Conservation (phyloP, 768 basidiomycete genomes). For the Mycena latifolia region DNA sequence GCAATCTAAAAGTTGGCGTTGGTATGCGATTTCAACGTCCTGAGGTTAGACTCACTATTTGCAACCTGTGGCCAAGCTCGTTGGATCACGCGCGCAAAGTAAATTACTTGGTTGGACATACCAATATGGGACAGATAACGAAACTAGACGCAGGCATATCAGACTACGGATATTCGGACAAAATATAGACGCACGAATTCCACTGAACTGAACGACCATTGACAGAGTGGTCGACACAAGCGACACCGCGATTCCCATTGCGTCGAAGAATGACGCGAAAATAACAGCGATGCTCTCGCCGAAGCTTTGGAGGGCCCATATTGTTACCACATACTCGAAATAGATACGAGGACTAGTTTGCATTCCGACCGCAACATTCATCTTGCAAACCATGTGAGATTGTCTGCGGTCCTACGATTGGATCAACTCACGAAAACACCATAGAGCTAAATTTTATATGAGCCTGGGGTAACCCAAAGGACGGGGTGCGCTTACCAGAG, state of each 20-base stretch:
- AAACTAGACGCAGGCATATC: slow-evolving; percentile 6
- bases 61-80: slow-evolving; percentile 9
- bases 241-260: slow-evolving; percentile 33
- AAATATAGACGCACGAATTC: slow-evolving; percentile 25
- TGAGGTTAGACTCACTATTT: slow-evolving; percentile 22
- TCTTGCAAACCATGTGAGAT: slow-evolving; percentile 19
- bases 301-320: slow-evolving; percentile 28
- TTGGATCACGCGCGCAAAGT: not conserved
- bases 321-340: slow-evolving; percentile 32
- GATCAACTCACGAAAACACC: slow-evolving; percentile 30
- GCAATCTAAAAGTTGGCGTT: slow-evolving; percentile 21
- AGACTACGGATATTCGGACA: not conserved
- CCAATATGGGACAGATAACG: slow-evolving; percentile 31
- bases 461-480: not conserved
- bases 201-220: slow-evolving; percentile 33
- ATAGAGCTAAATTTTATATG: slow-evolving; percentile 25
- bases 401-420: not conserved
- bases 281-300: slow-evolving; percentile 34
- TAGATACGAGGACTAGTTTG: slow-evolving; percentile 34
- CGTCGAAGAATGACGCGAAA: slow-evolving; percentile 35
- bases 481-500: slow-evolving; percentile 21
- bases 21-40: not conserved
- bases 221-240: slow-evolving; percentile 33
- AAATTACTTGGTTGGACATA: not conserved
- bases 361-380: slow-evolving; percentile 37